These are phyloP conservation scores for Chalaropsis thielavioides DNA, from an alignment of 2,329 filamentous ascomycete species.

Conservation along the genomic window DNA sequence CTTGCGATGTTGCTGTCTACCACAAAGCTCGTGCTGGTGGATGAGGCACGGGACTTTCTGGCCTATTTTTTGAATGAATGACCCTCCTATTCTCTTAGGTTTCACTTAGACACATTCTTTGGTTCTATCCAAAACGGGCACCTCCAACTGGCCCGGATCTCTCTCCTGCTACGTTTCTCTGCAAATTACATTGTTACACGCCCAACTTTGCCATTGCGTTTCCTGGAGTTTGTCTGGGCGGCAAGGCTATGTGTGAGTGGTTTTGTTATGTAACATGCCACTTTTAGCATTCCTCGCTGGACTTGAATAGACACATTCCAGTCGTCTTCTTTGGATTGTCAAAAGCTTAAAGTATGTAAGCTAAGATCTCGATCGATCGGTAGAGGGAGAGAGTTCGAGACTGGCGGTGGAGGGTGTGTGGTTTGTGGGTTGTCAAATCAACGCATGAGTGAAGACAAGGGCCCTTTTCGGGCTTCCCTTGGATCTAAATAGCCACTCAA, in stretches of 20 bases:
- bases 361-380: neutral
- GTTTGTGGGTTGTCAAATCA: too few species aligned
- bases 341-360: neutral
- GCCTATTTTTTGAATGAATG: too few species aligned
- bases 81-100: too few species aligned
- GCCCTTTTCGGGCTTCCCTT: neutral
- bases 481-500: neutral
- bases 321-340: neutral
- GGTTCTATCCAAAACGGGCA: too few species aligned
- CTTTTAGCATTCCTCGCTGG: neutral
- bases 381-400: neutral
- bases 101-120: too few species aligned
- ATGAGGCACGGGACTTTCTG: too few species aligned
- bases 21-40: too few species aligned
- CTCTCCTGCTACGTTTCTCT: neutral
- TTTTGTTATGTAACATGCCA: slow-evolving; percentile 5
- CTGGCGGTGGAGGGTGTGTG: neutral
- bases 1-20: too few species aligned
- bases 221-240: neutral
- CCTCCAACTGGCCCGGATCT: too few species aligned
- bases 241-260: neutral
- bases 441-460: neutral
- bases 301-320: neutral
- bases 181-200: neutral
- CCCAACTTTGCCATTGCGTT: neutral